These are phyloP conservation scores for Synchytrium microbalum DNA, from an alignment of 371 early-diverging fungal genomes.

Conservation along the genomic window DNA sequence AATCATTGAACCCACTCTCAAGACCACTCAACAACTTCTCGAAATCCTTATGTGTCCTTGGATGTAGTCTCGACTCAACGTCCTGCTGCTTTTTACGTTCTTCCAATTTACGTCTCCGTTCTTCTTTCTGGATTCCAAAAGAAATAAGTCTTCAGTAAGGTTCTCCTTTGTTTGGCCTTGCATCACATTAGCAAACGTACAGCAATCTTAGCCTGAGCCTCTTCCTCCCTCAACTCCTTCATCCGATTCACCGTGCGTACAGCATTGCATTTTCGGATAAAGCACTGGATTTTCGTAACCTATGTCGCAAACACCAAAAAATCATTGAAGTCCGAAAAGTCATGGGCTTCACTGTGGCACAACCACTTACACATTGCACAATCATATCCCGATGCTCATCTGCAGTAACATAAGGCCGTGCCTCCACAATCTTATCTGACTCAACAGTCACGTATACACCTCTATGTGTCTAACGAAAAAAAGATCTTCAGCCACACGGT, in stretches of 20 bases:
- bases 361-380: too few relatives aligned
- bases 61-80: conserved; percentile 38
- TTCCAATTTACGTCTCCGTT: conserved; percentile 25
- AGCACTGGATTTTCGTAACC: conserved; percentile 42
- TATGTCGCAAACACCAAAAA: conserved; percentile 3
- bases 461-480: conserved; percentile 28
- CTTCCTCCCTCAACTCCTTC: conserved; percentile 21
- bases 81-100: conserved; percentile 36
- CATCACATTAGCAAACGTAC: too few relatives aligned
- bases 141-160: too few relatives aligned
- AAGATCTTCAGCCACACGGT: too few relatives aligned
- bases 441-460: conserved; percentile 26
- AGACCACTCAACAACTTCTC: conserved; percentile 44
- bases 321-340: background rate
- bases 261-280: conserved; percentile 32
- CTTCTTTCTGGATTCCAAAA: conserved; percentile 26
- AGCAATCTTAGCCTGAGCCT: conserved; percentile 22
- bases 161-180: too few relatives aligned
- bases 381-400: conserved; percentile 22
- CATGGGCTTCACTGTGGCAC: too few relatives aligned
- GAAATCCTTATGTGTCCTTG: conserved; percentile 40
- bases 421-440: conserved; percentile 22
- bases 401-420: conserved; percentile 31
- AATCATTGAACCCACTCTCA: conserved; percentile 27
- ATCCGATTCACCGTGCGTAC: conserved; percentile 20